Base-by-base conservation (phyloP, 768 basidiomycete genomes). In the Dictyophora rubrovolvata region DNA sequence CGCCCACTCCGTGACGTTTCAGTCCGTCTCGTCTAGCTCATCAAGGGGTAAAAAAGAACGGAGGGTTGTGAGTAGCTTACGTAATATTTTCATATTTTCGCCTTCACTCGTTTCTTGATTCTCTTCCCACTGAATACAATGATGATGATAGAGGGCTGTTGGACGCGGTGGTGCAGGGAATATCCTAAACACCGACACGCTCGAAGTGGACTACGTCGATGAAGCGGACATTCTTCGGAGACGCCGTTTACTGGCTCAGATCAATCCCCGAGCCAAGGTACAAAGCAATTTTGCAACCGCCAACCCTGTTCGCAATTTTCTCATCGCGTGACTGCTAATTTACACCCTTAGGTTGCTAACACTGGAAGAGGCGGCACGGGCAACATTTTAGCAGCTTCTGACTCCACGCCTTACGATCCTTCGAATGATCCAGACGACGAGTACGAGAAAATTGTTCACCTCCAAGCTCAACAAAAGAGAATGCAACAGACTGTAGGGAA, bases 201-300 rank as follows among this genome's bases (percentile, higher is more conserved):
- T 56, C 14, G 46, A 56, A 21, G 28, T 48, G 16, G 47, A 56
- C 22, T 47, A 28, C 1, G 18, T 48, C 34, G 55, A 48, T 48
- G 55, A 56, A 28, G 55, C 37, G 14, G 55, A 49, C n/a, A 47
- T 56, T 46, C 47, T 56, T 9, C 47, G 28, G 46, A 48, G 49
- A 49, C 47, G 47, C 21, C 37, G 46, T 1, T 18, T 28, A 18
- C 20, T 48, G 42, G 22, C 21, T 20, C 23, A 20, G 17, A 28
- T 56, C 18, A 56, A 56, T 49, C 55, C 55, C 20, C 55, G 55
- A 28, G 55, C 46, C 14, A 56, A 48, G 48, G 55, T 56, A 46
- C 28, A 36, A 33, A 53, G 7, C n/a, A 42, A 42, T 42, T n/a
- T 23, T 14, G 12, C 12, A 51, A 20, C 12, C 50, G 18, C 16